Evolutionary conservation across 2,329 filamentous ascomycete genomes (phyloP), one percentile per base, ranked within the genome.

Genomic region (Juglanconis oblonga): DNA sequence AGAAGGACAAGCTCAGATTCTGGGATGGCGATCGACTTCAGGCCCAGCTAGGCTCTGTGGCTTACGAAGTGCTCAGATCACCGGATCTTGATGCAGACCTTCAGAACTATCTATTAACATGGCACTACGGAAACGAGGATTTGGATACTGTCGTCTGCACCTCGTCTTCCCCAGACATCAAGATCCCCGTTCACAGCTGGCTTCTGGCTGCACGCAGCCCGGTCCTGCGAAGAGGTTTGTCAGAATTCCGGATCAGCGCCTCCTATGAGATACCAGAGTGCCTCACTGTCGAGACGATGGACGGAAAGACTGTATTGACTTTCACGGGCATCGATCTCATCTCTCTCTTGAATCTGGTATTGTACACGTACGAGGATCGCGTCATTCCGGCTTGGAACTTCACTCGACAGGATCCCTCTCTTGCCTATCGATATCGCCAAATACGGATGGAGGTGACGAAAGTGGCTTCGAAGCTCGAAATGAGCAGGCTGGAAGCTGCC

Each of bases 341-440:
- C 38, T 89, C 91, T 0, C 70, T 97, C 6, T 77, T 97, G 59
- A 94, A 97, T 66, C 67, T 98, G 9, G 84, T 89, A 1, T 78
- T 94, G 9, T 97, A 91, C 68, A 71, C 89, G 7, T 98, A 98
- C 71, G 88, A 87, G 5, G 95, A 98, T 69, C 80, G 79, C 4
- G 77, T 93, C 14, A 81, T 97, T 36, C 91, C 95, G 61, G 89
- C 93, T 17, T 98, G 95, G 95, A 90, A 93, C 65, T 87, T 89
- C 64, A 88, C 88, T 4, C 85, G 83, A 6, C 83, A 87, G 63
- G 83, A 85, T 24, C 84, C 87, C 3, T 76, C 84, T 10, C 78
- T 88, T 70, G 88, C 90, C 0, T 82, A 84, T 66, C 83, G 90
- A 45, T 96, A 92, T 71, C 89, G 92, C 31, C 87, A 93, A 68